Evolutionary conservation across 768 basidiomycete species (phyloP).

Genomic region (Mycena vitilis): DNA sequence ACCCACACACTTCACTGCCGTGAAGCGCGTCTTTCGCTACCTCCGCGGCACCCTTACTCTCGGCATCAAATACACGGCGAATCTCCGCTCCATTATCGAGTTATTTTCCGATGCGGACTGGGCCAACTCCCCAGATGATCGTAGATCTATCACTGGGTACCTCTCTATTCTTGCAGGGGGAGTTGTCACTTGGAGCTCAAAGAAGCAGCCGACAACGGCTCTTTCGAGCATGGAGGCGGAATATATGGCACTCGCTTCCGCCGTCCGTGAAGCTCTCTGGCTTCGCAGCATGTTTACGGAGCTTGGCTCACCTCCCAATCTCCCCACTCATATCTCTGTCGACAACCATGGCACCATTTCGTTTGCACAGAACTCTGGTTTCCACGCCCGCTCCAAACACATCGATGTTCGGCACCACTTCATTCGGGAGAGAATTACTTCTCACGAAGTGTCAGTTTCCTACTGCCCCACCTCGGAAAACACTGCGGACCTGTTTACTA

Average conservation of each 20-base stretch:
- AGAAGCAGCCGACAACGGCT: constrained; percentile 11
- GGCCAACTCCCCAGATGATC: constrained; percentile 11
- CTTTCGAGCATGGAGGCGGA: constrained; percentile 14
- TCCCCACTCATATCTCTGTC: constrained; percentile 11
- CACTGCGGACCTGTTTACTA: constrained; percentile 14
- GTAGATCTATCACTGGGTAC: constrained; percentile 20
- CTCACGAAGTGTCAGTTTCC: constrained; percentile 19
- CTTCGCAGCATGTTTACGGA: constrained; percentile 12
- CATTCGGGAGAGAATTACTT: constrained; percentile 13
- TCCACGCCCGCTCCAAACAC: constrained; percentile 13
- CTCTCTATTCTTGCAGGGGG: constrained; percentile 10
- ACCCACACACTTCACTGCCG: constrained; percentile 13
- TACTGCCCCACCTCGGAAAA: constrained; percentile 18
- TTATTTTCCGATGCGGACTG: constrained; percentile 18
- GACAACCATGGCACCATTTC: constrained; percentile 13
- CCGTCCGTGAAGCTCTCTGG: constrained; percentile 12
- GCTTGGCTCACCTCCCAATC: neutral
- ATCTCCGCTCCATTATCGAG: constrained; percentile 5
- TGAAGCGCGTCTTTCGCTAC: constrained; percentile 11
- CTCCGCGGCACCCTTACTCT: constrained; percentile 13
- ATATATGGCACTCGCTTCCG: constrained; percentile 11
- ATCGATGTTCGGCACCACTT: neutral
- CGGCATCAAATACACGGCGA: constrained; percentile 13
- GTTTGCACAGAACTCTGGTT: constrained; percentile 10
- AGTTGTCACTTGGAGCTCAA: constrained; percentile 15